A percentile compares a stretch with the other conserved stretches of the same genome.
phyloP scores from a whole-genome alignment of 805 yeast species.

The Blastobotrys americana region DNA sequence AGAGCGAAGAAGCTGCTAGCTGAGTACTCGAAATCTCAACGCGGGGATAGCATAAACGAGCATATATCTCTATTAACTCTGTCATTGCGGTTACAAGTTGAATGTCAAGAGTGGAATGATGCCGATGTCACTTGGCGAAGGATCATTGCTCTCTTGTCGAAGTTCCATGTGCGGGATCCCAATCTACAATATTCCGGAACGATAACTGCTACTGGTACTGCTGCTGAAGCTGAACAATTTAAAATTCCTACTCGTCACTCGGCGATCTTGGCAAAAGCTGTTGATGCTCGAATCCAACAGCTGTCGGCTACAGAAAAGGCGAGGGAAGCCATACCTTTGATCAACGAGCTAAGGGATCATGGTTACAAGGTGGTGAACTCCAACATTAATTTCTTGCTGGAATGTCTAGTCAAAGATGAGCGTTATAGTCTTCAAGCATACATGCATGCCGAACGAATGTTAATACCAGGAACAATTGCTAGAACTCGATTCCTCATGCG shows the following conservation, averaged over 20 bases:
- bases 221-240: neutral
- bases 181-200: too few species aligned
- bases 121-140: slow-evolving; percentile 9
- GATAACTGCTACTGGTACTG: neutral
- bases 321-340: slow-evolving; percentile 7
- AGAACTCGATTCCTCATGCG: neutral
- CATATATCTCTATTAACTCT: neutral
- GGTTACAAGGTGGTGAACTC: slow-evolving; percentile 15
- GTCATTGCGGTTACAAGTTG: neutral
- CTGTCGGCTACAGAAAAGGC: slow-evolving; percentile 7
- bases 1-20: slow-evolving; percentile 21
- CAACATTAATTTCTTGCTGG: slow-evolving; percentile 14
- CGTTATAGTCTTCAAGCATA: slow-evolving; percentile 8
- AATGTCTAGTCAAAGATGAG: slow-evolving; percentile 7
- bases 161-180: slow-evolving; percentile 1
- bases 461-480: slow-evolving; percentile 3
- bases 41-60: neutral
- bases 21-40: slow-evolving; percentile 2
- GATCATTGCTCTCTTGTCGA: neutral
- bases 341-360: neutral
- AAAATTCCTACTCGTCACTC: slow-evolving; percentile 7
- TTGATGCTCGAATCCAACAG: slow-evolving; percentile 16
- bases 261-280: slow-evolving; percentile 5
- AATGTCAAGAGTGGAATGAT: slow-evolving; percentile 6
- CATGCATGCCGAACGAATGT: slow-evolving; percentile 12